phyloP scores from a whole-genome alignment of 495 filamentous ascomycete genomes.

The Podospora tetraspora region DNA sequence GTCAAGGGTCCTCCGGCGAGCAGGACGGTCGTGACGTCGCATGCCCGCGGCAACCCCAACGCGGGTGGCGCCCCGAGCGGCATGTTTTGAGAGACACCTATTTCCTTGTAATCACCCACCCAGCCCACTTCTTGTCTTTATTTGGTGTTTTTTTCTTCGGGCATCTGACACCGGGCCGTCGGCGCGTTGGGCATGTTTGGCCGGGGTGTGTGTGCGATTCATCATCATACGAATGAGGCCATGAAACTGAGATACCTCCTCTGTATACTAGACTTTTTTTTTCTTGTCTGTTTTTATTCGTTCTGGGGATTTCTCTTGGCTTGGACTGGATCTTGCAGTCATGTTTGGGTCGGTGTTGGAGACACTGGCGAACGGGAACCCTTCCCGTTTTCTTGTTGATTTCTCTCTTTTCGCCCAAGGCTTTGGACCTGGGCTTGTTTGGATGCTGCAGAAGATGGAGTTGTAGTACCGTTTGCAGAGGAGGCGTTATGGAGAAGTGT shows the following conservation, averaged over 20 bases:
- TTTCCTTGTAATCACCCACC: conserved; percentile 21
- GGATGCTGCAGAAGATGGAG: background rate
- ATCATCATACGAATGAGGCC: conserved; percentile 16
- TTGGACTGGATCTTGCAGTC: conserved; percentile 1
- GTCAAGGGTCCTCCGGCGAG: conserved; percentile 31
- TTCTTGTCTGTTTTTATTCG: conserved; percentile 2
- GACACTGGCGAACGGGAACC: background rate
- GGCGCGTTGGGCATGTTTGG: background rate
- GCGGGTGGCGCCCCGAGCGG: conserved; percentile 35
- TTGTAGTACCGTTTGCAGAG: background rate
- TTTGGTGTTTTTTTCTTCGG: conserved; percentile 21
- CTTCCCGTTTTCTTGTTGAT: background rate
- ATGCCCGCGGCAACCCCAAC: conserved; percentile 25
- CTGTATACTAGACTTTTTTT: conserved; percentile 17
- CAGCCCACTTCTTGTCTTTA: conserved; percentile 17
- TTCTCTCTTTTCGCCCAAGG: background rate
- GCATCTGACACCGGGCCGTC: conserved; percentile 1
- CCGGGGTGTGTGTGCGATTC: conserved; percentile 1
- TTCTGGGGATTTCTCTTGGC: background rate
- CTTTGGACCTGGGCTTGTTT: conserved; percentile 2
- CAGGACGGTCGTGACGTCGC: conserved; percentile 27
- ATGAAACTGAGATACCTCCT: conserved; percentile 34
- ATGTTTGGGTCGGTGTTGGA: background rate
- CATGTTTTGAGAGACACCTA: conserved; percentile 34
- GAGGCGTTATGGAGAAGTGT: background rate